Evolutionary conservation across 2,329 filamentous ascomycete species (phyloP).

Genomic region (Xylariaceae sp.): DNA sequence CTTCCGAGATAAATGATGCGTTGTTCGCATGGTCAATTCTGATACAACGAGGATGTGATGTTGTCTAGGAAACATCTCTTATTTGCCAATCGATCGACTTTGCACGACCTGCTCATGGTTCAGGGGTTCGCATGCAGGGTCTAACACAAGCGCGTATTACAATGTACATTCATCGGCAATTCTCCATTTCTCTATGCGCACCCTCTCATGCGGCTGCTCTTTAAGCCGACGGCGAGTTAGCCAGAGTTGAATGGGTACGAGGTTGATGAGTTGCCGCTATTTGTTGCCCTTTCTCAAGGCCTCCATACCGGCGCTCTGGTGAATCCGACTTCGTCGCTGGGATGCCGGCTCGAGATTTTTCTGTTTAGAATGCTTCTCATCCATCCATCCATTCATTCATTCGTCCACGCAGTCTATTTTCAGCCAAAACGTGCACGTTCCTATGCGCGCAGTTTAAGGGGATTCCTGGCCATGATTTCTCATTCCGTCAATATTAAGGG

Average conservation of each 20-base stretch:
- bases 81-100: not conserved
- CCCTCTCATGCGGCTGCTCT: not conserved
- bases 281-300: not conserved
- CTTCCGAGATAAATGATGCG: not conserved
- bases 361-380: not conserved
- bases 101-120: conserved; percentile 1
- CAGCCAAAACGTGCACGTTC: not conserved
- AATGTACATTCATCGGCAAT: not conserved
- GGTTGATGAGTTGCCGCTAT: conserved; percentile 5
- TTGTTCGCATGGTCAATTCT: not conserved
- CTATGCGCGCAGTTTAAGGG: not conserved
- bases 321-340: not conserved
- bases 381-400: not conserved
- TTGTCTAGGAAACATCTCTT: not conserved
- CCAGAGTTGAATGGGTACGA: not conserved
- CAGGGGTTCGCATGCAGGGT: not conserved
- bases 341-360: not conserved
- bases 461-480: not conserved
- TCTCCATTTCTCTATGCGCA: not conserved
- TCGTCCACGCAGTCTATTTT: not conserved
- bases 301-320: not conserved
- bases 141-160: not conserved
- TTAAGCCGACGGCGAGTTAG: not conserved
- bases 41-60: conserved; percentile 2
- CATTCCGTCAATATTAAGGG: not conserved